Base-by-base conservation (phyloP, 2,329 filamentous ascomycete species). In the Aspergillus tamarii region DNA sequence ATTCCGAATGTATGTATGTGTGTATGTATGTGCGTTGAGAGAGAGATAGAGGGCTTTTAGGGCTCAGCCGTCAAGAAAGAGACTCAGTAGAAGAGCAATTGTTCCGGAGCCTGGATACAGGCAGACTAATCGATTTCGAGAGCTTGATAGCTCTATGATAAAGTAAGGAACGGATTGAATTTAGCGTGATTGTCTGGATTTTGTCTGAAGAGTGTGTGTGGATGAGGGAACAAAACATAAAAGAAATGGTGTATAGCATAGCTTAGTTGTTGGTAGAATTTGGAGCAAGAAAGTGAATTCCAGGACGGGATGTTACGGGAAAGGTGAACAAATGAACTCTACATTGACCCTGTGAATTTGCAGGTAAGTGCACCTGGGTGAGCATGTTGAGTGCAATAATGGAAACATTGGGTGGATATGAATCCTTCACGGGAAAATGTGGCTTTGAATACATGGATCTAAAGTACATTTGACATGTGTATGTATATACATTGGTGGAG, bases 401-500 rank as follows among this genome's bases (percentile, higher is more conserved):
- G 12, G 23, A 21, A 21, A 21, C 1, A 3, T 10, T 6, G 4
- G 12, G 21, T 11, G 21, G 28, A 28, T 26, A 50, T 28, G 21
- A 48, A 32, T n/a, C 48, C 28, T 52, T 52, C 48, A 32, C 19
- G 16, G 23, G 30, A 52, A 48, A 16, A 52, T 26, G 28, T 26
- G 45, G 21, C 21, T 59, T 59, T 39, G 16, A 23, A 32, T n/a
- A 28, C 39, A n/a, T 19, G 19, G 19, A n/a, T n/a, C 26, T 59
- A 59, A 16, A 52, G 36, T 59, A 59, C 57, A 59, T 41, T 4
- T 4, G 26, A 14, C 28, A 52, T n/a, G 32, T 3, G 14, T 36
- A 16, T 30, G 32, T 59, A 59, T 59, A 41, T 59, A 59, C 57
- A 59, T 52, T 9, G 41, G 28, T 36, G 10, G 48, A n/a, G 14